A percentile compares a stretch with the other conserved stretches of the same genome.
Conservation (phyloP, 257 asterid species). For the Fraxinus pennsylvanica region DNA sequence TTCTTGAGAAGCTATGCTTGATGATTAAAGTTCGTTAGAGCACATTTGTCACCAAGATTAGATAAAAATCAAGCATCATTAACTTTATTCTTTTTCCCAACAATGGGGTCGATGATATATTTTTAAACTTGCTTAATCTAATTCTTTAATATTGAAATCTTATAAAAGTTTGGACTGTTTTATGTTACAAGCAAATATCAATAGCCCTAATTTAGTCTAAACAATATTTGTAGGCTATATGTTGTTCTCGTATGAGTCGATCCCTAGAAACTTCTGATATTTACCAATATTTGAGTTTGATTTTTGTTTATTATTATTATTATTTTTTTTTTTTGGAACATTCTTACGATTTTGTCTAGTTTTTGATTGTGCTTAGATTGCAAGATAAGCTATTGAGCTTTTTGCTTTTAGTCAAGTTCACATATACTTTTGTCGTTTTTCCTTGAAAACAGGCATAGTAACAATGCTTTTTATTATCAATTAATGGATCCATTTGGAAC, state of each 20-base stretch:
- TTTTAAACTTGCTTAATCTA: no score
- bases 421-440: neutral
- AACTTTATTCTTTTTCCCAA: neutral
- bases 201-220: no score
- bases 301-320: no score
- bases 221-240: no score
- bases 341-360: neutral
- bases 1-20: no score
- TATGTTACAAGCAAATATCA: no score
- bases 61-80: neutral
- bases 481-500: no score
- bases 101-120: neutral
- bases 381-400: neutral
- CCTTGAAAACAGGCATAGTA: no score
- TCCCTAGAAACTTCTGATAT: neutral
- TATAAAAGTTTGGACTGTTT: no score
- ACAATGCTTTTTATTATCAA: no score
- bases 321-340: neutral
- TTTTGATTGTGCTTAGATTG: no score
- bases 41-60: slow-evolving; percentile 24
- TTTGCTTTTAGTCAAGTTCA: neutral
- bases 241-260: neutral
- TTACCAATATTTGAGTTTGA: neutral
- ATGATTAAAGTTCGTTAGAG: slow-evolving; percentile 8
- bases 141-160: no score